These are phyloP conservation scores for Pseudocercospora crystallina DNA, from an alignment of 2,329 filamentous ascomycete species.

Conservation along the genomic window DNA sequence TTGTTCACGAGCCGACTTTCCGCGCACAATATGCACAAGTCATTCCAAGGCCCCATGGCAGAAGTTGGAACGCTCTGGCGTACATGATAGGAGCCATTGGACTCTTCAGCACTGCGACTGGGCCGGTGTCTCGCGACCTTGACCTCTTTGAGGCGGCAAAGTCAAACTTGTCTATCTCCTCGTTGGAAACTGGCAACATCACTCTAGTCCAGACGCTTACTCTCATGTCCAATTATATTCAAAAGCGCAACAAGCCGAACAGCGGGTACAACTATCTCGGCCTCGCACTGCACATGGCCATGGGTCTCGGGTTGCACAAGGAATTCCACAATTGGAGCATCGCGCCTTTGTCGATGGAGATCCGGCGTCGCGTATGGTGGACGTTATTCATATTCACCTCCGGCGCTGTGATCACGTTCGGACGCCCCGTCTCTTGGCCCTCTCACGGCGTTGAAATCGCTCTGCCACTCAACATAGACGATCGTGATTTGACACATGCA, in stretches of 20 bases:
- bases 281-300: conserved; percentile 50
- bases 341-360: conserved; percentile 39
- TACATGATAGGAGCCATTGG: conserved; percentile 49
- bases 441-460: conserved; percentile 46
- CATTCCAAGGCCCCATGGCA: conserved; percentile 43
- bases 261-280: conserved; percentile 52
- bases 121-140: conserved; percentile 42
- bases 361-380: conserved; percentile 39
- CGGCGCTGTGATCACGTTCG: conserved; percentile 53
- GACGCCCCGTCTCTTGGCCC: conserved; percentile 49
- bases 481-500: conserved; percentile 42
- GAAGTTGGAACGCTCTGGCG: conserved; percentile 47
- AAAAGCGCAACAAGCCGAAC: conserved; percentile 54
- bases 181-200: conserved; percentile 52
- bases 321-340: conserved; percentile 51
- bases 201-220: conserved; percentile 50
- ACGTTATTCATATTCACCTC: conserved; percentile 47
- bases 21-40: conserved; percentile 48
- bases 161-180: conserved; percentile 46
- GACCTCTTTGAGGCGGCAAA: conserved; percentile 50
- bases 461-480: conserved; percentile 47
- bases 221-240: conserved; percentile 51
- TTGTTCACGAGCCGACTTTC: conserved; percentile 50
- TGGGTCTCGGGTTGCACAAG: conserved; percentile 52
- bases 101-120: conserved; percentile 41